Percentiles rank a stretch among this genome's conserved stretches.
phyloP scores from a whole-genome alignment of 202 grass and related monocot genomes.

The Schoenoplectus triqueter region DNA sequence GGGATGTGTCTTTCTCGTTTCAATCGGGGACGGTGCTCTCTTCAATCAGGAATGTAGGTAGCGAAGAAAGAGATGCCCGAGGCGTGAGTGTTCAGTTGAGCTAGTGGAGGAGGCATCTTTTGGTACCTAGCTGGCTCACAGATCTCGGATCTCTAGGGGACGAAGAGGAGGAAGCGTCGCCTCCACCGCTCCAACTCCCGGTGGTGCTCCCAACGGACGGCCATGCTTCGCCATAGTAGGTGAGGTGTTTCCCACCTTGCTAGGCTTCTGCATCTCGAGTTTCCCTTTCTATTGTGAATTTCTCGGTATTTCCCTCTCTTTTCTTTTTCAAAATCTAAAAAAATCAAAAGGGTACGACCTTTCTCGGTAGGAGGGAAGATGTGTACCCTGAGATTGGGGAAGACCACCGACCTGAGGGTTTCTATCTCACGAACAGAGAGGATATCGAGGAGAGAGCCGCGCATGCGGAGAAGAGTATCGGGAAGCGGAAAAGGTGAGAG shows the following conservation, averaged over 20 bases:
- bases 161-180: constrained; percentile 32
- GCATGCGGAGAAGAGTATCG: too few species aligned
- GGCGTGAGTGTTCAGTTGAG: too few species aligned
- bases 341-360: neutral
- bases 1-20: too few species aligned
- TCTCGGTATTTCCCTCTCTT: neutral
- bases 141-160: constrained; percentile 52
- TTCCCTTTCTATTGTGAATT: neutral
- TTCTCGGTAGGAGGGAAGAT: neutral
- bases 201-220: constrained; percentile 75
- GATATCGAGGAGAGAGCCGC: too few species aligned
- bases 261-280: constrained; percentile 74
- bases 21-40: too few species aligned
- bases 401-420: too few species aligned
- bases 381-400: too few species aligned
- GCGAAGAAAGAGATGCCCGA: too few species aligned
- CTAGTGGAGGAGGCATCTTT: too few species aligned
- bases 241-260: constrained; percentile 68
- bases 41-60: too few species aligned
- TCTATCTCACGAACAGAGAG: too few species aligned
- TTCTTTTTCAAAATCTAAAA: neutral
- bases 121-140: neutral
- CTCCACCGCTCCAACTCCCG: constrained; percentile 45
- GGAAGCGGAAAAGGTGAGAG: too few species aligned
- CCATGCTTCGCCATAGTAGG: constrained; percentile 81